A percentile compares a stretch with the other conserved stretches of the same genome.
These are phyloP conservation scores for Amylostereum chailletii DNA, from an alignment of 1,284 basidiomycete genomes.

Conservation along the genomic window DNA sequence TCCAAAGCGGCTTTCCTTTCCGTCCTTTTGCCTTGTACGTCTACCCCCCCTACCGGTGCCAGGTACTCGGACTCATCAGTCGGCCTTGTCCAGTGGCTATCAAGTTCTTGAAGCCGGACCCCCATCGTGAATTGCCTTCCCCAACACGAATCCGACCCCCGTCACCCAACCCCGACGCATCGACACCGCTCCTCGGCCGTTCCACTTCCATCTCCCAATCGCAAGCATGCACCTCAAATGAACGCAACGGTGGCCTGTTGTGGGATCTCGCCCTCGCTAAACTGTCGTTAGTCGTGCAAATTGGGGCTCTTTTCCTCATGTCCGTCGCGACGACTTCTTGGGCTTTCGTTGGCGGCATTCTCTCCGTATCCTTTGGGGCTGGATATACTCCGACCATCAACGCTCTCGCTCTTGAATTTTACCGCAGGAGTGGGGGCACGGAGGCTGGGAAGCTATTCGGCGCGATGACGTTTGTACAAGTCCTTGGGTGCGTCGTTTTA, in stretches of 20 bases:
- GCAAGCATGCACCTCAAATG: background rate
- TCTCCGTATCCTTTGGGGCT: background rate
- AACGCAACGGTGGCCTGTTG: background rate
- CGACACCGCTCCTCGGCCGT: no score
- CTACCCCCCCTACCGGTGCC: no score
- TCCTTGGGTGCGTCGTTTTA: background rate
- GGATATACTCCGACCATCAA: background rate
- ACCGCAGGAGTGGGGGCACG: background rate
- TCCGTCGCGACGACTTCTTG: background rate
- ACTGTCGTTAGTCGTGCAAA: background rate
- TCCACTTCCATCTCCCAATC: no score
- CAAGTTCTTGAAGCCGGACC: no score
- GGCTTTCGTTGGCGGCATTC: background rate
- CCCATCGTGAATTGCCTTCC: no score
- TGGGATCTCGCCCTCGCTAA: background rate
- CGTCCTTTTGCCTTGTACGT: background rate
- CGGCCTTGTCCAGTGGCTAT: no score
- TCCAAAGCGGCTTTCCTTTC: background rate
- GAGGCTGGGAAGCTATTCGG: background rate
- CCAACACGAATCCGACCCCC: no score
- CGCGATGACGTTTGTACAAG: background rate
- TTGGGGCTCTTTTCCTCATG: background rate
- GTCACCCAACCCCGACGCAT: no score
- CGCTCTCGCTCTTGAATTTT: background rate
- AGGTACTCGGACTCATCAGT: no score